Base-by-base conservation (phyloP, 495 filamentous ascomycete genomes). In the Schizothecium vesticola region DNA sequence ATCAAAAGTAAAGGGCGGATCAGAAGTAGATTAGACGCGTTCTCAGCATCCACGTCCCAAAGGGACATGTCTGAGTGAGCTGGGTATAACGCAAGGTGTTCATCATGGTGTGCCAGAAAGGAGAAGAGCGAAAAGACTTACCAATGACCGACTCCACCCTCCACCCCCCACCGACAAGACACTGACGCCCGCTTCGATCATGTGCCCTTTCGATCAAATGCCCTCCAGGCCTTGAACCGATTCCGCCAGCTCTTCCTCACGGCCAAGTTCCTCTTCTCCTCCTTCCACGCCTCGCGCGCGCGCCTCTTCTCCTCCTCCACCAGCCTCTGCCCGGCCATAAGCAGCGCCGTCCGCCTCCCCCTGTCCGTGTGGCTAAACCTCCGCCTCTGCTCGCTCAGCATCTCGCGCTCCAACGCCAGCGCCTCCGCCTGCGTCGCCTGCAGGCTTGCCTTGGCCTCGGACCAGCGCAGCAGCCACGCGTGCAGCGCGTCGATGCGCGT, bases 81-180 rank as follows among this genome's bases (percentile, higher is more conserved):
- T 97, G 93, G 93, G 94, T 94, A 91, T 92, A 95, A 91, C 92
- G 92, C 88, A 81, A 80, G 80, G 80, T 86, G 79, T 81, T 96
- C 92, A 96, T 98, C 93, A 94, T 93, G 78, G 73, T 75, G 73
- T 51, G 43, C 43, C 43, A n/a, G 43, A n/a, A 8, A 51, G 1
- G 16, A 51, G 16, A 51, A 33, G 31, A 11, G 9, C 10, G 31
- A 13, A 36, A 10, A 11, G 31, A 36, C 31, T 36, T 36, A 36
- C 31, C 31, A 36, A 36, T 29, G 28, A 29, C 28, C 8, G 28
- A 29, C 28, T 29, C 31, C 10, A 3, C 11, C 10, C 31, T 0
- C 11, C 31, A 0, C 29, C 10, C 9, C 29, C 11, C 31, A 10
- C 31, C 12, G 31, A 33, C 31, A 10, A 33, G 31, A 33, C 31